Percentiles rank a stretch among this genome's conserved stretches.
Conservation (phyloP, 768 basidiomycete genomes). For the Phanerochaete sordida region DNA sequence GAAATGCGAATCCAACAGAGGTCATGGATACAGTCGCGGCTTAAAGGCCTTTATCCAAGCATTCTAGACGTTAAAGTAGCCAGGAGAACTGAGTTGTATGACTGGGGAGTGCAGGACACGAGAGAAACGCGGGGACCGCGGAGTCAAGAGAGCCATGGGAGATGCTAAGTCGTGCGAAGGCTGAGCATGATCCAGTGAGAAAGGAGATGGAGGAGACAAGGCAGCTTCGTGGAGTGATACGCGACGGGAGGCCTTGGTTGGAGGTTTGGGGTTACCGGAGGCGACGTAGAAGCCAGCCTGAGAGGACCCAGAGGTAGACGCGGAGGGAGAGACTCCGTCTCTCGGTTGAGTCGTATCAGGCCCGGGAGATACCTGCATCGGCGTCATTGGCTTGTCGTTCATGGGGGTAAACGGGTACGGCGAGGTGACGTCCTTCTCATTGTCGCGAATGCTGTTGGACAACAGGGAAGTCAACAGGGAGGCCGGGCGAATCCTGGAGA, state of each 20-base stretch:
- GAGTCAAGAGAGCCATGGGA: not conserved
- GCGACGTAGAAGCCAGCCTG: not conserved
- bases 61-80: not conserved
- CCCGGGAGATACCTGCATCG: not conserved
- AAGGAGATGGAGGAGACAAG: not conserved
- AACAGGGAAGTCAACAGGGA: not conserved
- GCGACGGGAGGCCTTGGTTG: not conserved
- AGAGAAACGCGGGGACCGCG: not conserved
- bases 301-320: not conserved
- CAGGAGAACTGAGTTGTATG: not conserved
- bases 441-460: not conserved
- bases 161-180: not conserved
- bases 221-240: constrained; percentile 5
- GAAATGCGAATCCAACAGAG: no score
- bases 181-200: not conserved
- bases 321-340: not conserved
- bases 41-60: no score
- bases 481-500: not conserved
- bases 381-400: not conserved
- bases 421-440: not conserved
- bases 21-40: no score
- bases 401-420: constrained; percentile 8
- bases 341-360: no score
- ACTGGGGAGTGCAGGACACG: not conserved
- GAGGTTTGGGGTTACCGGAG: not conserved